Base-by-base conservation (phyloP, 2,329 filamentous ascomycete species). In the Fusarium sp. region DNA sequence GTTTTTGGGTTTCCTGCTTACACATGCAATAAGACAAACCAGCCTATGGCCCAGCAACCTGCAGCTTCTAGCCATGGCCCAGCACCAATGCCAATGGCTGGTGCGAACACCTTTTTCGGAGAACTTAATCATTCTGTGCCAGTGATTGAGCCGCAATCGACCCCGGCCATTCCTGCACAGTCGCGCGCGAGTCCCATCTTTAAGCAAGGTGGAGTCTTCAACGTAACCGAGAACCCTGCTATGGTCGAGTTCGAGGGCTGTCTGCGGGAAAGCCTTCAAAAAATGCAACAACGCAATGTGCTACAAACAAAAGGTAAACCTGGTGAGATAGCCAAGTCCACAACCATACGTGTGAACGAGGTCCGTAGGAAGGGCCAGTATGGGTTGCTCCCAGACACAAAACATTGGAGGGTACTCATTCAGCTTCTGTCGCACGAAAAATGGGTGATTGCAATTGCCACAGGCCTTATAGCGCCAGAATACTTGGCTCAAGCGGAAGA, bases 71-170 rank as follows among this genome's bases (percentile, higher is more conserved):
- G 25, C 10, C 46, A 55, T n/a, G 66, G 69, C 15, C 49, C 74
- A 21, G 66, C 67, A 2, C 80, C 80, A 14, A 69, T 80, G 63
- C 82, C 82, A 8, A 78, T 83, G 33, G 69, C 74, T 16, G 79
- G 82, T 42, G 73, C 82, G 23, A 80, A 83, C 52, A 83, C 82
- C 5, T 83, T 77, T 61, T 82, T 84, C 66, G 79, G 79, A 46
- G 45, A 70, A 39, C 14, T 71, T 51, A 46, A 39, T 15, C 48
- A 38, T 46, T 21, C 29, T 37, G 52, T 41, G 39, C 19, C 46
- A 38, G 21, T 42, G 31, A 29, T n/a, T 33, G 44, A 21, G 44
- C 41, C 63, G n/a, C 52, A 49, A 16, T 21, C 52, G 27, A n/a
- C n/a, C 25, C 14, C 52, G 27, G 35, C 23, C 4, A n/a, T 37